Percentiles rank a stretch among this genome's conserved stretches.
Evolutionary conservation across 1,139 yeast genomes (phyloP).

Genomic region (Meyerozyma athensensis): DNA sequence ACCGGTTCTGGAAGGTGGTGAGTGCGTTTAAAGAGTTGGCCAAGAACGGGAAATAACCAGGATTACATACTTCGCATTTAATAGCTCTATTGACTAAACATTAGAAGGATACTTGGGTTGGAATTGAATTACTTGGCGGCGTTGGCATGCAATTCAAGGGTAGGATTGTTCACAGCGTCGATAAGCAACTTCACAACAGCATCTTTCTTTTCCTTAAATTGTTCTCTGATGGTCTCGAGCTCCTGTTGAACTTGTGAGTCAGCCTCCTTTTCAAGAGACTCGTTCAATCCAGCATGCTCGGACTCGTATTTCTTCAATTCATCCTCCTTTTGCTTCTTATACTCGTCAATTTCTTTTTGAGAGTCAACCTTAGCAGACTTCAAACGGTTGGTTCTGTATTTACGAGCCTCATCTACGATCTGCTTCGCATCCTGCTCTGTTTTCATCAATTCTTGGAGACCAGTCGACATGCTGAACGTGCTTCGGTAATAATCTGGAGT

Average conservation of each 20-base stretch:
- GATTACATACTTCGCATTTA: conserved; percentile 3
- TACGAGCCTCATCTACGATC: conserved; percentile 86
- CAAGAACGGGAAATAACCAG: conserved; percentile 22
- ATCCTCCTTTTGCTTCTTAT: conserved; percentile 77
- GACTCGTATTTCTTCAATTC: conserved; percentile 73
- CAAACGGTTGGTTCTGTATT: conserved; percentile 76
- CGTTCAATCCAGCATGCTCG: conserved; percentile 64
- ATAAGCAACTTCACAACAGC: conserved; percentile 72
- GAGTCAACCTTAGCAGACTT: conserved; percentile 96
- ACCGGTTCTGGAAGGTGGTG: conserved; percentile 60
- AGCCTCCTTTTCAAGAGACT: conserved; percentile 67
- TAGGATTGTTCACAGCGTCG: conserved; percentile 74
- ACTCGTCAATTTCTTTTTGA: conserved; percentile 78
- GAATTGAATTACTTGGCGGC: conserved; percentile 29
- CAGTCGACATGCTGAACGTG: background rate
- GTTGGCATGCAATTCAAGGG: conserved; percentile 78
- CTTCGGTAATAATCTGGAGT: background rate
- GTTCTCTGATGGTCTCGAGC: conserved; percentile 56
- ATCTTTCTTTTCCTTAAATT: conserved; percentile 58
- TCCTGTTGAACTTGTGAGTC: conserved; percentile 57
- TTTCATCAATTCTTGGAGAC: conserved; percentile 18
- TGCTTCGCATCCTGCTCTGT: conserved; percentile 97
- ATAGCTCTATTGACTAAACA: conserved; percentile 1
- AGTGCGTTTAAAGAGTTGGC: conserved; percentile 39
- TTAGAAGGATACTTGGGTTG: background rate